Percentiles rank a stretch among this genome's conserved stretches.
Evolutionary conservation across 768 basidiomycete genomes (phyloP).

Genomic region (Psilocybe azurescens): DNA sequence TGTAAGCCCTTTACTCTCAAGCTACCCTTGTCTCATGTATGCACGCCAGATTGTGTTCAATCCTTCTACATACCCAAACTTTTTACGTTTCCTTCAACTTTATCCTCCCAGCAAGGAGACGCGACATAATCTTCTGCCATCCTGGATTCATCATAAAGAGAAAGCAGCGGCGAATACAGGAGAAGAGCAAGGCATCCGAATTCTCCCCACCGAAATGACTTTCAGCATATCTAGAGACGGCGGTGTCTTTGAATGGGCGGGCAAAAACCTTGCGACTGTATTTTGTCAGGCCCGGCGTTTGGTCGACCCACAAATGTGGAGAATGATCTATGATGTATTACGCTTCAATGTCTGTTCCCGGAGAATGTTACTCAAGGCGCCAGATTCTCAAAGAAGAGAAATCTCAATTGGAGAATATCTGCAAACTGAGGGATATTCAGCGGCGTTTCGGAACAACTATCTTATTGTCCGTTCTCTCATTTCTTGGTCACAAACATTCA

Average conservation of each 20-base stretch:
- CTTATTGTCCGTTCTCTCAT: slow-evolving; percentile 58
- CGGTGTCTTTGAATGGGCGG: slow-evolving; percentile 81
- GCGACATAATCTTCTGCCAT: slow-evolving; percentile 8
- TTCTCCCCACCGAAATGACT: slow-evolving; percentile 74
- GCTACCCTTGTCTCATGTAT: background rate
- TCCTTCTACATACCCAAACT: slow-evolving; percentile 79
- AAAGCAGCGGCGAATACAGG: background rate
- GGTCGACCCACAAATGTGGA: slow-evolving; percentile 70
- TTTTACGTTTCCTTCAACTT: slow-evolving; percentile 66
- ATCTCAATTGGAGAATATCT: slow-evolving; percentile 67
- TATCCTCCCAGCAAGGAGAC: slow-evolving; percentile 27
- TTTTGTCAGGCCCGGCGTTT: slow-evolving; percentile 72
- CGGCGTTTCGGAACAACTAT: slow-evolving; percentile 74
- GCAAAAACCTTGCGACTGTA: slow-evolving; percentile 60
- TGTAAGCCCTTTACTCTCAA: slow-evolving; percentile 32
- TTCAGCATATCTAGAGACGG: slow-evolving; percentile 76
- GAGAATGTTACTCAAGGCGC: slow-evolving; percentile 43
- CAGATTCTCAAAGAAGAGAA: slow-evolving; percentile 41
- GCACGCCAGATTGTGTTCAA: slow-evolving; percentile 72
- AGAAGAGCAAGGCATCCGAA: slow-evolving; percentile 43
- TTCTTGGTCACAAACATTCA: background rate
- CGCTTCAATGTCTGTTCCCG: slow-evolving; percentile 76
- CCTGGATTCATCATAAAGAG: slow-evolving; percentile 12
- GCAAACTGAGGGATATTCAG: slow-evolving; percentile 64
- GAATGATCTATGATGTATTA: slow-evolving; percentile 72